Percentiles rank a stretch among this genome's conserved stretches.
phyloP scores from a whole-genome alignment of 495 filamentous ascomycete genomes.

The Penicillium ochrochloron region DNA sequence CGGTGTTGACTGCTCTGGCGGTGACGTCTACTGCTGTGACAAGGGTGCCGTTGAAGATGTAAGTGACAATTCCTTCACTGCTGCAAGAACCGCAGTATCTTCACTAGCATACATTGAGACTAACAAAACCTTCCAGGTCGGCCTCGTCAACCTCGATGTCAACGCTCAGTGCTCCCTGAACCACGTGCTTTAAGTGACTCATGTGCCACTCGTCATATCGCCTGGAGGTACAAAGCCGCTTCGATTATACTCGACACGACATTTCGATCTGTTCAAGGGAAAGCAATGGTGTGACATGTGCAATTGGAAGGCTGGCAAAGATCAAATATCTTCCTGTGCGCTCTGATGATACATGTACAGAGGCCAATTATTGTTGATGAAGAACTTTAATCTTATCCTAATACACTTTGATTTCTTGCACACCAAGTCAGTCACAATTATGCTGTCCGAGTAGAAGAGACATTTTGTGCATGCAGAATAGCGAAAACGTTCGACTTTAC shows the following conservation, averaged over 20 bases:
- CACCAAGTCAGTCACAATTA: too few species aligned
- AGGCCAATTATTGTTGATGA: not conserved
- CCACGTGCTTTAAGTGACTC: conserved; percentile 11
- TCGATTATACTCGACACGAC: not conserved
- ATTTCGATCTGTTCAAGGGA: not conserved
- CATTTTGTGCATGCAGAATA: not conserved
- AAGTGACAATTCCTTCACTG: not conserved
- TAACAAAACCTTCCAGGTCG: not conserved
- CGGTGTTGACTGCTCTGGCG: conserved; percentile 14
- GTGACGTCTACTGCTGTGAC: conserved; percentile 22
- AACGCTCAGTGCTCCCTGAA: conserved; percentile 13
- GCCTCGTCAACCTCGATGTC: conserved; percentile 13
- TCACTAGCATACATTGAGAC: not conserved
- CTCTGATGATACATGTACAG: not conserved
- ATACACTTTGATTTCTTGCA: not conserved
- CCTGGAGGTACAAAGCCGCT: not conserved
- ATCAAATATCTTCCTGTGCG: not conserved
- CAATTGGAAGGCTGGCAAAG: not conserved
- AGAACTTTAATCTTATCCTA: not conserved
- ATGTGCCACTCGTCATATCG: not conserved
- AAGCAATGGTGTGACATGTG: not conserved
- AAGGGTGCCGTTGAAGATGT: not conserved
- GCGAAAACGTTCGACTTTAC: not conserved
- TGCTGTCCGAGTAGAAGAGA: too few species aligned
- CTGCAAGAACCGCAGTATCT: not conserved